Evolutionary conservation across 176 grass and related monocot genomes (phyloP).

Genomic region (Zoysia pacifica): DNA sequence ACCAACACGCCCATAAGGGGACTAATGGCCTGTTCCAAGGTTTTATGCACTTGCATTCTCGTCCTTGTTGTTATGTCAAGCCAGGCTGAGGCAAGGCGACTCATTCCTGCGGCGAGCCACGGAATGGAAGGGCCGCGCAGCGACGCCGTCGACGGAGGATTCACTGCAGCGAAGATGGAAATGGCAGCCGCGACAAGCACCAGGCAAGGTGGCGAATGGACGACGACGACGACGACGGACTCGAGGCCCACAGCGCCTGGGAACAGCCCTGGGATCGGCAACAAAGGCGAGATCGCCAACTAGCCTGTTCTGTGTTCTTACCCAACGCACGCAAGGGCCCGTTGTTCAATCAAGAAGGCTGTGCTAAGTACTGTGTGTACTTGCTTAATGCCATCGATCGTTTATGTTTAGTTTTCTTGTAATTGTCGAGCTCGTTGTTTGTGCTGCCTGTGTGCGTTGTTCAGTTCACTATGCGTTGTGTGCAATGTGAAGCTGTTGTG

Average conservation of each 20-base stretch:
- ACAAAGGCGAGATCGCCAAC: constrained; percentile 42
- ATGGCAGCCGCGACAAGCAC: not conserved
- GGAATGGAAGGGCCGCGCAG: constrained; percentile 25
- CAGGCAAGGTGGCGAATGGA: constrained; percentile 10
- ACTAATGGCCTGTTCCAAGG: constrained; percentile 40
- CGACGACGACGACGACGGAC: constrained; percentile 37
- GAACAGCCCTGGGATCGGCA: constrained; percentile 61
- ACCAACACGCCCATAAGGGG: not conserved
- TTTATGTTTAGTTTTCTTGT: constrained; percentile 20
- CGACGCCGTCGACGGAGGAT: not conserved
- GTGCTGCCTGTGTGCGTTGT: not conserved
- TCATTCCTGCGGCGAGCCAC: not conserved
- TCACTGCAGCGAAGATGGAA: constrained; percentile 16
- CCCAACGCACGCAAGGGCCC: not conserved
- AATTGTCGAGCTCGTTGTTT: not conserved
- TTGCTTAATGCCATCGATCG: not conserved
- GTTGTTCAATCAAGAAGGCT: not conserved
- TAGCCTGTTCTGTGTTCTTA: constrained; percentile 10
- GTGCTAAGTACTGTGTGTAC: not conserved
- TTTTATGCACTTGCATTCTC: constrained; percentile 30
- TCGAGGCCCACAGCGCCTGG: constrained; percentile 35
- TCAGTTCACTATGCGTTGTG: constrained; percentile 13
- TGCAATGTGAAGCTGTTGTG: constrained; percentile 21
- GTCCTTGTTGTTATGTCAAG: constrained; percentile 40
- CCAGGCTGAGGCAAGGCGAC: constrained; percentile 40